Conservation (phyloP, 805 yeast genomes). For the Starmerella powellii region DNA sequence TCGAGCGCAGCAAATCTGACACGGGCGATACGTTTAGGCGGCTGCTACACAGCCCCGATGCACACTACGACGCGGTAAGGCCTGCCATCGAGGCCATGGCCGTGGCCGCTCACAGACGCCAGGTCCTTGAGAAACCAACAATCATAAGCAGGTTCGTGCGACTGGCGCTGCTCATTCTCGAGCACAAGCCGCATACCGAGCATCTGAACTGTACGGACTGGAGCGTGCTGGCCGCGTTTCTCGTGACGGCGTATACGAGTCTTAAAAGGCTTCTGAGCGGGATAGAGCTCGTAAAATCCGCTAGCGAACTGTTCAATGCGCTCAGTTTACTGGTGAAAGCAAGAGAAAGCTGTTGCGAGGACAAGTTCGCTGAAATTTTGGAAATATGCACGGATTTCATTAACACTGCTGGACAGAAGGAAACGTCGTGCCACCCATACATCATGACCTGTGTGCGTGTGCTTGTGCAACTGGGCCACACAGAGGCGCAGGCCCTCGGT, state of each 20-base stretch:
- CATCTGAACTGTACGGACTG: conserved; percentile 9
- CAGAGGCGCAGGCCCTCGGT: background rate
- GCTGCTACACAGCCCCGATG: background rate
- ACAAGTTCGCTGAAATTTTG: background rate
- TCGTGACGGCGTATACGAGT: conserved; percentile 1
- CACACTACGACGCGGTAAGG: background rate
- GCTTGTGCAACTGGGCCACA: background rate
- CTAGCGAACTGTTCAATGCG: background rate
- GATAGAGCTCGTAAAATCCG: background rate
- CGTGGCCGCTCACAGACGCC: background rate
- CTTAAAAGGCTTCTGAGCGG: background rate
- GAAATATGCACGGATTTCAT: background rate
- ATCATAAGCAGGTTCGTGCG: conserved; percentile 8
- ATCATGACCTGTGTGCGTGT: conserved; percentile 11
- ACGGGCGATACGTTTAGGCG: background rate
- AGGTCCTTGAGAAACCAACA: conserved; percentile 2
- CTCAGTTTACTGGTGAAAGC: background rate
- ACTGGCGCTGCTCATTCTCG: background rate
- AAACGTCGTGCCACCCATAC: conserved; percentile 12
- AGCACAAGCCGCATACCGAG: conserved; percentile 6
- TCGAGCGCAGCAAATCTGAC: background rate
- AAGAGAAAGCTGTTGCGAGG: too few species aligned
- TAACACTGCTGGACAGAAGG: conserved; percentile 2
- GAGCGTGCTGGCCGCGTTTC: conserved; percentile 1
- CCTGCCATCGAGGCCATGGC: conserved; percentile 3